Percentiles rank a stretch among this genome's conserved stretches.
phyloP scores from a whole-genome alignment of 768 basidiomycete genomes.

The Hydnomerulius pinastri region DNA sequence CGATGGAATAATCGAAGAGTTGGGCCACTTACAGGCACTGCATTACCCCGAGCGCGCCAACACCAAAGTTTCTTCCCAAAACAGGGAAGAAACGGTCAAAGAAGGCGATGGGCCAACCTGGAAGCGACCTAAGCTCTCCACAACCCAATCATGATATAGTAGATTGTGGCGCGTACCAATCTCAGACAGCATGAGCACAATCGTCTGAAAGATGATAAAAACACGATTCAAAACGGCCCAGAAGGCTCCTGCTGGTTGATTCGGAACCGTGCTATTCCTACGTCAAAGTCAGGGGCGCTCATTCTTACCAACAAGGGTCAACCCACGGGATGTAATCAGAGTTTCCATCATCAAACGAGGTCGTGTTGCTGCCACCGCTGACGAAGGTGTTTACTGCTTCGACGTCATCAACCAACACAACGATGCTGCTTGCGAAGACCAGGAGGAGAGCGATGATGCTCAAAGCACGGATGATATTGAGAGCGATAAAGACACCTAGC shows the following conservation, averaged over 20 bases:
- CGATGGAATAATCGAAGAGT: background rate
- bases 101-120: constrained; percentile 72
- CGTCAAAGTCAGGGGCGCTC: background rate
- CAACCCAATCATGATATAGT: too few species aligned
- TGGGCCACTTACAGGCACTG: constrained; percentile 66
- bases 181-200: constrained; percentile 60
- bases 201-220: constrained; percentile 79
- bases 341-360: constrained; percentile 46
- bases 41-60: constrained; percentile 87
- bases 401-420: constrained; percentile 75
- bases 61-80: constrained; percentile 81
- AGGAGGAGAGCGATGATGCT: constrained; percentile 80
- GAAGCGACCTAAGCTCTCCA: background rate
- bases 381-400: constrained; percentile 70
- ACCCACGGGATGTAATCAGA: constrained; percentile 84
- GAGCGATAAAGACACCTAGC: constrained; percentile 62
- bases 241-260: constrained; percentile 89
- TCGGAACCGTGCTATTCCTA: constrained; percentile 84
- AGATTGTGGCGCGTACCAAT: constrained; percentile 36
- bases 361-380: constrained; percentile 37
- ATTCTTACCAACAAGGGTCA: background rate
- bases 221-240: constrained; percentile 87
- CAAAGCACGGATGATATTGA: constrained; percentile 75
- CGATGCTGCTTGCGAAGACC: constrained; percentile 75
- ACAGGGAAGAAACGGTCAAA: constrained; percentile 92